Base-by-base conservation (phyloP, 2,329 filamentous ascomycete genomes). In the Phialophora macrospora region DNA sequence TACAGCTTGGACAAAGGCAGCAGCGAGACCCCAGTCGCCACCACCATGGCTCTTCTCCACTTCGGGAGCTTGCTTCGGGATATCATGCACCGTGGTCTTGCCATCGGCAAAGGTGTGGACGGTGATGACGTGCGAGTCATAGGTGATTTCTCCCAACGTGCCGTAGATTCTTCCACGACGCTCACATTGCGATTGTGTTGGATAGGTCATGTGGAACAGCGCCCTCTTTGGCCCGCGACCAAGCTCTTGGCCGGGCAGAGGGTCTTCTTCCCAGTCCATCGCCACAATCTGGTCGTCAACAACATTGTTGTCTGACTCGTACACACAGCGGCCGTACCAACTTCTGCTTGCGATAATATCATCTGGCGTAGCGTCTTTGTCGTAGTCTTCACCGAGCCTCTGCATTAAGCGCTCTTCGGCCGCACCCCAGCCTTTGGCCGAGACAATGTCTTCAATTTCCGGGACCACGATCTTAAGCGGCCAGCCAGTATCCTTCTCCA, bases 291-390 rank as follows among this genome's bases (percentile, higher is more conserved):
- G 94, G 73, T 98, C 92, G 76, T 99, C 95, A 73, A 89, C 92
- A 49, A 98, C 95, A 73, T 96, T 88, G 78, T 98, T 99, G 78
- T 96, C 93, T 4, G 89, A 83, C 75, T 97, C 95, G 79, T 89
- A 98, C 1, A 98, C 95, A 75, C 95, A 99, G n/a, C 94, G 87
- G 0, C 95, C 95, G 74, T 93, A 98, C 92, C 93, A 89, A 0
- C 83, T 79, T 4, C 85, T 77, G 11, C 74, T 73, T 56, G 83
- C 80, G 4, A 87, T 80, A n/a, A 81, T 77, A 11, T 66, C 68
- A 70, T 89, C 89, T 9, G 83, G 80, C 4, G 80, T 79, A 2
- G 81, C 80, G 1, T 84, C 75, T n/a, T 82, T 63, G 38, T 81
- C 77, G 69, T 88, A 88, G 73, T 89, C 84, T 69, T 87, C 82